A percentile compares a stretch with the other conserved stretches of the same genome.
Conservation (phyloP, 495 filamentous ascomycete species). For the Sporormia fimetaria region DNA sequence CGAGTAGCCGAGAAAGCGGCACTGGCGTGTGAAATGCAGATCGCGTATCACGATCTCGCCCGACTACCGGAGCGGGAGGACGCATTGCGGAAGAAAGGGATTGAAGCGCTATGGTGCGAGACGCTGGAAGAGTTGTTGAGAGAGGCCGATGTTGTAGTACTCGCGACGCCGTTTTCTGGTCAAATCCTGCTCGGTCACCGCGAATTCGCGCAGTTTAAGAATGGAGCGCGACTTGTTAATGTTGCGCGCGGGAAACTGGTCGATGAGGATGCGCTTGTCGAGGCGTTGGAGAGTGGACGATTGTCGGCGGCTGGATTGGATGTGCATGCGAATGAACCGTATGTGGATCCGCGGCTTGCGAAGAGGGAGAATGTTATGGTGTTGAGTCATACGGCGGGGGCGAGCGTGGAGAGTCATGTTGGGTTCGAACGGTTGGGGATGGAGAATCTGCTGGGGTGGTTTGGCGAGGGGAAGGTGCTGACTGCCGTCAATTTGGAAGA, state of each 20-base stretch:
- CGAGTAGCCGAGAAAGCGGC: constrained; percentile 53
- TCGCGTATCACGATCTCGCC: constrained; percentile 53
- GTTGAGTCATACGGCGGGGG: constrained; percentile 61
- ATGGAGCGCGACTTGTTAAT: constrained; percentile 54
- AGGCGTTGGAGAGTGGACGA: constrained; percentile 46
- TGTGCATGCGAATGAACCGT: constrained; percentile 53
- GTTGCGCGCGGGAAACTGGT: constrained; percentile 60
- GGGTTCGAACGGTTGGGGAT: constrained; percentile 65
- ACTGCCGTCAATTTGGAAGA: constrained; percentile 54
- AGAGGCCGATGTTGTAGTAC: constrained; percentile 51
- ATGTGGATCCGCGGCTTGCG: constrained; percentile 38
- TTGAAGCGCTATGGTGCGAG: constrained; percentile 41
- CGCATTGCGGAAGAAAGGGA: neutral
- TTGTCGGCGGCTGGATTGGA: constrained; percentile 52
- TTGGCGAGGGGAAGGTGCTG: constrained; percentile 41
- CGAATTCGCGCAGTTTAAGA: constrained; percentile 42
- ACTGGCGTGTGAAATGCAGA: constrained; percentile 52
- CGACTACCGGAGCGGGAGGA: constrained; percentile 9
- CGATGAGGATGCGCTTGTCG: constrained; percentile 56
- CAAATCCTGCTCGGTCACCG: constrained; percentile 43
- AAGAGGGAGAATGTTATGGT: constrained; percentile 46
- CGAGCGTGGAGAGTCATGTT: constrained; percentile 56
- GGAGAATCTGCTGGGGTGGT: constrained; percentile 55
- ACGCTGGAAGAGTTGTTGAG: constrained; percentile 44
- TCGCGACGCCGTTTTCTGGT: constrained; percentile 56